Percentiles rank a stretch among this genome's conserved stretches.
Conservation (phyloP, 345 rosid species). For the Conringia planisiliqua region DNA sequence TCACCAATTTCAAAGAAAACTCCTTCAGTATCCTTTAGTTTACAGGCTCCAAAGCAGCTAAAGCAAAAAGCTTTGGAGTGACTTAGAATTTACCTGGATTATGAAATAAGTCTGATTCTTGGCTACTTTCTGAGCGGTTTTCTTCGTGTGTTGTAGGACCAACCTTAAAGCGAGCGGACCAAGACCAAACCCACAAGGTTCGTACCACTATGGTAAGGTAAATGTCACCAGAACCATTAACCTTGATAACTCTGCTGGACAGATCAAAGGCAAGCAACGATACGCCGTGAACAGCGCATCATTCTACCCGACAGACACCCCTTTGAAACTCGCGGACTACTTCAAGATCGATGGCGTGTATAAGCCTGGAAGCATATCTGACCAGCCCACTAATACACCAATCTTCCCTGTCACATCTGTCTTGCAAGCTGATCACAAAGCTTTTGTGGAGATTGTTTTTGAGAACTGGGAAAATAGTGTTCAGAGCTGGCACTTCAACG, state of each 20-base stretch:
- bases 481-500: conserved; percentile 76
- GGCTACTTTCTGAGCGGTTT: neutral
- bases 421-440: conserved; percentile 51
- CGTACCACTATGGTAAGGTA: conserved; percentile 83
- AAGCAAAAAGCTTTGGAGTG: neutral
- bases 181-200: conserved; percentile 91
- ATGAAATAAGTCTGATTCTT: neutral
- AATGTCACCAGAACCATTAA: conserved; percentile 53
- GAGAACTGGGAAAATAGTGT: conserved; percentile 57
- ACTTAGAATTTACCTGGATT: neutral
- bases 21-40: too few relatives aligned
- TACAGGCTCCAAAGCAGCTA: too few relatives aligned
- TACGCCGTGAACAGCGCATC: conserved; percentile 81
- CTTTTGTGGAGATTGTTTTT: conserved; percentile 71
- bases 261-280: conserved; percentile 70
- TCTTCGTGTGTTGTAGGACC: conserved; percentile 51
- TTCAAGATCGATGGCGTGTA: conserved; percentile 75
- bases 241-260: conserved; percentile 69
- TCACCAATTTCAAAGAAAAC: neutral
- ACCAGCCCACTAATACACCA: conserved; percentile 50
- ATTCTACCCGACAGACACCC: conserved; percentile 62
- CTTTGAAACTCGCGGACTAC: conserved; percentile 80
- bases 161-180: conserved; percentile 92
- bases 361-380: conserved; percentile 56
- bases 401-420: conserved; percentile 69